Evolutionary conservation across 257 asterid genomes (phyloP).

Genomic region (Solanum virginianum): DNA sequence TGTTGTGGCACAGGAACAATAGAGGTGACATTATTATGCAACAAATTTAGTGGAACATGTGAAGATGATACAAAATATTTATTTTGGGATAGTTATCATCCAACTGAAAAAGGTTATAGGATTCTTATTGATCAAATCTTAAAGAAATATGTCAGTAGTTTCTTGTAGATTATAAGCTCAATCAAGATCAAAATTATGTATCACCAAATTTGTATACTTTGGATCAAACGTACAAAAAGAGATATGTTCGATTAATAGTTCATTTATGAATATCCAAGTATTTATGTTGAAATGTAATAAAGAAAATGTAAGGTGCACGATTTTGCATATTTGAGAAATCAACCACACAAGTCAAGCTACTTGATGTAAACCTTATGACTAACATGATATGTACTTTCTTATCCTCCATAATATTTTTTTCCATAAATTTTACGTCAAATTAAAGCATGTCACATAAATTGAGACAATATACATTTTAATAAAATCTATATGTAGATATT

Average conservation of each 20-base stretch:
- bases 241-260: neutral
- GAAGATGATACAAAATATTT: constrained; percentile 11
- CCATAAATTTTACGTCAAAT: too few species aligned
- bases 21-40: constrained; percentile 17
- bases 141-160: neutral
- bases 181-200: neutral
- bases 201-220: neutral
- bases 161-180: neutral
- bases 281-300: neutral
- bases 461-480: rapidly evolving
- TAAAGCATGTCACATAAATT: too few species aligned
- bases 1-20: constrained; percentile 29
- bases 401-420: neutral
- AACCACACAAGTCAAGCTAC: neutral
- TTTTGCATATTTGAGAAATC: neutral
- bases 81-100: constrained; percentile 37
- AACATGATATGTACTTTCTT: neutral
- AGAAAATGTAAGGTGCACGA: neutral
- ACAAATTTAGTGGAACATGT: constrained; percentile 11
- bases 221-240: neutral
- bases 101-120: constrained; percentile 23
- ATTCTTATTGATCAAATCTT: constrained; percentile 9
- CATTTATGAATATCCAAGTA: neutral
- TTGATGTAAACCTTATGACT: neutral
- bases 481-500: too few species aligned